Evolutionary conservation across 1,284 basidiomycete genomes (phyloP).

Genomic region (Leucoagaricus sp.): DNA sequence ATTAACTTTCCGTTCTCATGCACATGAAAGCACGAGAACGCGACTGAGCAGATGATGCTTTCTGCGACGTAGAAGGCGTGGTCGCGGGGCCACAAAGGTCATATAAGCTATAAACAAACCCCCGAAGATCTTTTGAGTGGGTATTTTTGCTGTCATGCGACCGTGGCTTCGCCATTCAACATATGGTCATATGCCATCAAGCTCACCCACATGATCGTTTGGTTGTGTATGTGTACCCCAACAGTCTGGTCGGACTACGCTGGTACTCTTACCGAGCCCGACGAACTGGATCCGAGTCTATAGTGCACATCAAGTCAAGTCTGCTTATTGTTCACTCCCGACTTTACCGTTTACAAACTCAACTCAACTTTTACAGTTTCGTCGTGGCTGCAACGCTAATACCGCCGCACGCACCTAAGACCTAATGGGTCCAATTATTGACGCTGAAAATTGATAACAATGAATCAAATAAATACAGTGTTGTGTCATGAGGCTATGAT

Average conservation of each 20-base stretch:
- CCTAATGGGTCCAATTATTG: not conserved
- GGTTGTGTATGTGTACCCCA: not conserved
- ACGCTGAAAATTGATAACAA: not conserved
- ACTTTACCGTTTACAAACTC: not conserved
- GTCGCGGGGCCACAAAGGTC: not conserved
- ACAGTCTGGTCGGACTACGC: not conserved
- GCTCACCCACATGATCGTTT: not conserved
- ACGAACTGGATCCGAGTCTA: not conserved
- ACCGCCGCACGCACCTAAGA: not conserved
- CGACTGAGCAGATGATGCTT: not conserved
- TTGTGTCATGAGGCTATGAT: not conserved
- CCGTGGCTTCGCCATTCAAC: not conserved
- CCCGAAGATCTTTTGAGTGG: not conserved
- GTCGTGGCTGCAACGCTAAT: no score
- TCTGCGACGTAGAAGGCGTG: not conserved
- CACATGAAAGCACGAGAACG: no score
- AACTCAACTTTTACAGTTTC: no score
- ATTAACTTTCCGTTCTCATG: no score
- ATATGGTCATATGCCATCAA: not conserved
- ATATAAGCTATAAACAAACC: no score
- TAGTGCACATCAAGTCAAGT: no score
- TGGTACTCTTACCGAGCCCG: not conserved
- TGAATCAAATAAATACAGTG: conserved; percentile 1
- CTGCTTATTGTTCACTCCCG: not conserved
- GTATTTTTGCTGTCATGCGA: conserved; percentile 8